Evolutionary conservation across 495 filamentous ascomycete genomes (phyloP), one percentile per base, ranked within the genome.

Genomic region (Amorphotheca resinae): DNA sequence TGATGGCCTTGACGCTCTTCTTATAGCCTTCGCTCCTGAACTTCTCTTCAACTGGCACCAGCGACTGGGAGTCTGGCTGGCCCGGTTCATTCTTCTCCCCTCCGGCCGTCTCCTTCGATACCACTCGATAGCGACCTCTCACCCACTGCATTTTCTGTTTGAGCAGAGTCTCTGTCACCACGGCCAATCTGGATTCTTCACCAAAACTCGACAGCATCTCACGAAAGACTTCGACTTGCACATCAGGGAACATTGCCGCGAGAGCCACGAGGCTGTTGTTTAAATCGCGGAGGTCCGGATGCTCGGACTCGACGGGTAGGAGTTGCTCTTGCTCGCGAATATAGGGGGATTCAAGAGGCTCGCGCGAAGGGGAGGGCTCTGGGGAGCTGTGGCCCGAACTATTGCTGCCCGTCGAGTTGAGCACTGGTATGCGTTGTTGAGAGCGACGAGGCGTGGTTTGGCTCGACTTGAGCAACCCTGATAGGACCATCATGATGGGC

Each of bases 171-270:
- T 95, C 87, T 4, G 87, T 84, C 25, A 88, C 83, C 30, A 98
- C 72, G 32, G 89, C 77, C 1, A 95, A 61, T 52, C 85, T 65
- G 50, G 87, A 95, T 51, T 88, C 74, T 31, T 82, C 82, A 49
- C 82, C 79, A 59, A 93, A 84, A 45, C 70, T 84, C 20, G 70
- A 63, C 25, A 98, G 73, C 69, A 95, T 76, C 58, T 93, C 87
- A 9, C 91, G 77, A 52, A 98, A 87, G n/a, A 93, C 88, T 41
- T 94, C 86, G 45, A 89, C 67, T 42, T 84, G 79, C 17, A 94
- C 68, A 59, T 93, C 79, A 4, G 91, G 91, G 50, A 98, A 98
- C 2, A 95, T 68, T 4, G 70, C 71, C 2, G 76, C 76, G 9
- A 98, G 73, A 1, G 67, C 69, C 25, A 76, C 70, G 40, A 98